A percentile compares a stretch with the other conserved stretches of the same genome.
These are phyloP conservation scores for Punica granatum DNA, from an alignment of 345 rosid genomes.

Conservation along the genomic window DNA sequence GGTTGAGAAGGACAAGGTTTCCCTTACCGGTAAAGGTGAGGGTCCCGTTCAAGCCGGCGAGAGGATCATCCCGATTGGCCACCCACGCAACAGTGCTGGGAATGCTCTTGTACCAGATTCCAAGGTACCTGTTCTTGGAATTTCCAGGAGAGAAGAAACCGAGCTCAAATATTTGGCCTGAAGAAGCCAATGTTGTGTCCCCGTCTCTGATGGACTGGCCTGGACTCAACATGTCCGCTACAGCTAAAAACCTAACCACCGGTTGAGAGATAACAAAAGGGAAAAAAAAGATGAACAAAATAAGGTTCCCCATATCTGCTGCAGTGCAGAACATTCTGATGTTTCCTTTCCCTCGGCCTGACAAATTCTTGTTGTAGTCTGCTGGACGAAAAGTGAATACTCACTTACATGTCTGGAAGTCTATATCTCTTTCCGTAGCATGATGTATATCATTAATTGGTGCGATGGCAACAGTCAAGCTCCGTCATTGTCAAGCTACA, in stretches of 20 bases:
- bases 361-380: too few relatives aligned
- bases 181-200: conserved; percentile 12
- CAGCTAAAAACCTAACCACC: background rate
- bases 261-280: background rate
- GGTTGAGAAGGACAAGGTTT: conserved; percentile 18
- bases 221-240: conserved; percentile 1
- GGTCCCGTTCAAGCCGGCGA: conserved; percentile 5
- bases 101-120: conserved; percentile 26
- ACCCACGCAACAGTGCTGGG: conserved; percentile 25
- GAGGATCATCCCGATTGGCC: conserved; percentile 30
- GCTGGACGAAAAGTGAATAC: too few relatives aligned
- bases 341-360: too few relatives aligned
- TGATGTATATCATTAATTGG: too few relatives aligned
- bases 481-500: too few relatives aligned
- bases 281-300: background rate
- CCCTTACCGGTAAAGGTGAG: conserved; percentile 15
- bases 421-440: too few relatives aligned
- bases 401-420: too few relatives aligned
- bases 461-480: too few relatives aligned
- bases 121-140: conserved; percentile 23
- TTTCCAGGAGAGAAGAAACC: conserved; percentile 18
- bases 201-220: conserved; percentile 1
- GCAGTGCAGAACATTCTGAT: too few relatives aligned
- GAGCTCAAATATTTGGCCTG: conserved; percentile 12
- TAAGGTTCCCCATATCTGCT: conserved; percentile 1